Conservation (phyloP, 305 asterid species). For the Fraxinus xanthoxyloides region DNA sequence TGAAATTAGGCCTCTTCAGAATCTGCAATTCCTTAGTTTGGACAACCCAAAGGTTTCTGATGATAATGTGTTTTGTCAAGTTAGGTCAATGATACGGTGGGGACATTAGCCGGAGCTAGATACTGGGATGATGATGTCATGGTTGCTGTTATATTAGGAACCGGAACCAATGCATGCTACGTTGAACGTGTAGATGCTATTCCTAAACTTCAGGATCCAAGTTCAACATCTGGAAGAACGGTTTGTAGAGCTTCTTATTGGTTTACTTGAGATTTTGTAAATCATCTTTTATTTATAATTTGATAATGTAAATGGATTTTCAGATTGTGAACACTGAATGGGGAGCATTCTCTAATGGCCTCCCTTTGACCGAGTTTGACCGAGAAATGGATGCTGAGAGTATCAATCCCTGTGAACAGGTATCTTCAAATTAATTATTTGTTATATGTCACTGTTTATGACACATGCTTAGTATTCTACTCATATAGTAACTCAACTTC, state of each 20-base stretch:
- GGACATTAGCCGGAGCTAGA: slow-evolving; percentile 77
- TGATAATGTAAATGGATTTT: slow-evolving; percentile 3
- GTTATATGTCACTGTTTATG: not conserved
- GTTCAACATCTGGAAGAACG: slow-evolving; percentile 43
- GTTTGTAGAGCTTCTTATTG: slow-evolving; percentile 22
- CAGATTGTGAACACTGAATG: slow-evolving; percentile 77
- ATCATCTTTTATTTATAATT: not conserved
- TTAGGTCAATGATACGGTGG: slow-evolving; percentile 80
- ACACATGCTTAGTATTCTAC: not conserved
- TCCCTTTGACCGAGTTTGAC: slow-evolving; percentile 69
- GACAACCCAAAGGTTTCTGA: not conserved
- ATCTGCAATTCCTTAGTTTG: not conserved
- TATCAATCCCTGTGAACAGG: slow-evolving; percentile 77
- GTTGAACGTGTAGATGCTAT: slow-evolving; percentile 56
- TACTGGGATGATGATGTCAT: slow-evolving; percentile 75
- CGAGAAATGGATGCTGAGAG: slow-evolving; percentile 72
- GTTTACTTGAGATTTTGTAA: not conserved
- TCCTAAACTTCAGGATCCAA: slow-evolving; percentile 43
- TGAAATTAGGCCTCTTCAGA: not conserved
- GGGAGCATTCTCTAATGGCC: slow-evolving; percentile 77
- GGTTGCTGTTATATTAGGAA: slow-evolving; percentile 79
- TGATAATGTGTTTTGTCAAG: slow-evolving; percentile 28
- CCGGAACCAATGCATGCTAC: slow-evolving; percentile 83
- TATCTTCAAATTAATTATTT: slow-evolving; percentile 10
- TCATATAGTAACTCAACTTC: not conserved